phyloP scores from a whole-genome alignment of 371 early-diverging fungal species.

The Apophysomyces sp. region DNA sequence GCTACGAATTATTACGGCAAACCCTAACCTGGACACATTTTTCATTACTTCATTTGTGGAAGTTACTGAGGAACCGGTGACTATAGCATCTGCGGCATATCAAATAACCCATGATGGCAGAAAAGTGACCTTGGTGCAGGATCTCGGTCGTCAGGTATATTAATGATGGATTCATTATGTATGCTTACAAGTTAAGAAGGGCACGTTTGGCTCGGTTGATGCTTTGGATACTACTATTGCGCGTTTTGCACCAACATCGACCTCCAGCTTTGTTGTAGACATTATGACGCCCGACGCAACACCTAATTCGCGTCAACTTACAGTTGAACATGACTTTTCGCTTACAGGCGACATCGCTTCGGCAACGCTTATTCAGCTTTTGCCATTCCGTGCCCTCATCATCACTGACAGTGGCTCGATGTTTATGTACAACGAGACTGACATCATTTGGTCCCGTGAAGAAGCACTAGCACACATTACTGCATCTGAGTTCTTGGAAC shows the following conservation, averaged over 20 bases:
- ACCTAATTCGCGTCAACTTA: slow-evolving; percentile 1
- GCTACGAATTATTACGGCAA: not conserved
- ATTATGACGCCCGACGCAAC: not conserved
- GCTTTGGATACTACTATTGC: slow-evolving; percentile 6
- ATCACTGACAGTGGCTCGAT: slow-evolving; percentile 59
- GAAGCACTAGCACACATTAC: slow-evolving; percentile 75
- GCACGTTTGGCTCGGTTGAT: slow-evolving; percentile 20
- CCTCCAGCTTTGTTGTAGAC: slow-evolving; percentile 8
- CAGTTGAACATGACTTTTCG: slow-evolving; percentile 34
- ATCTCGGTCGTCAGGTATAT: slow-evolving; percentile 28
- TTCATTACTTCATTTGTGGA: slow-evolving; percentile 1
- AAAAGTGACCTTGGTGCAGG: slow-evolving; percentile 9
- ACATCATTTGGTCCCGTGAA: slow-evolving; percentile 76
- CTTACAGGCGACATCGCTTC: slow-evolving; percentile 40
- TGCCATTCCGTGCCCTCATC: slow-evolving; percentile 31
- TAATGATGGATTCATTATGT: not conserved
- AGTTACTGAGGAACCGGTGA: slow-evolving; percentile 1
- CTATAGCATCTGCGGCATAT: slow-evolving; percentile 16
- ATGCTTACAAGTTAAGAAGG: not conserved
- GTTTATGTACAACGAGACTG: slow-evolving; percentile 47
- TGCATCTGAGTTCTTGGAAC: slow-evolving; percentile 77
- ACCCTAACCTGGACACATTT: not conserved
- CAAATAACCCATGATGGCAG: slow-evolving; percentile 14
- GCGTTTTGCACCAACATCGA: slow-evolving; percentile 9
- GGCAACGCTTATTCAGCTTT: slow-evolving; percentile 15